Evolutionary conservation across 1,284 basidiomycete species (phyloP).

Genomic region (Cystobasidiaceae sp.): DNA sequence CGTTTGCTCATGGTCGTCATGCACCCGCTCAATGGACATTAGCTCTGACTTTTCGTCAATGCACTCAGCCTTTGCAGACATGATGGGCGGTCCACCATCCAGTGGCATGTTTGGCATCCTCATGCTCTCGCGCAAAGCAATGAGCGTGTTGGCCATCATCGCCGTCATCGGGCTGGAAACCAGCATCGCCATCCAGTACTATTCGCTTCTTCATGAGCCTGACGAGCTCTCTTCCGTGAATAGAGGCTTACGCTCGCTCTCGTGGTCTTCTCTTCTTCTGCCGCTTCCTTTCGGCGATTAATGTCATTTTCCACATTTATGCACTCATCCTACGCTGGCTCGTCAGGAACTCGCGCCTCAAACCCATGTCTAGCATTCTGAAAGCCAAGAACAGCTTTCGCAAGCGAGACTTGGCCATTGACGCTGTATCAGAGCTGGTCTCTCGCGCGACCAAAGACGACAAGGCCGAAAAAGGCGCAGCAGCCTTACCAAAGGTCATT

Average conservation of each 20-base stretch:
- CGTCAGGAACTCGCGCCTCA: conserved; percentile 13
- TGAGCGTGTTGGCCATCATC: conserved; percentile 6
- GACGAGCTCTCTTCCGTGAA: no score
- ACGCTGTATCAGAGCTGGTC: neutral
- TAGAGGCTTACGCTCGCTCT: no score
- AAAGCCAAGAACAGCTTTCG: conserved; percentile 13
- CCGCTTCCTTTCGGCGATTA: no score
- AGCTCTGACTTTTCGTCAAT: no score
- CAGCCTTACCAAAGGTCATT: neutral
- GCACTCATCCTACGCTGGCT: neutral
- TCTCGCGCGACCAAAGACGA: neutral
- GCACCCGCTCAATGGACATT: no score
- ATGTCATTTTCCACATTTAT: neutral
- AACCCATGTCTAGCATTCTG: neutral
- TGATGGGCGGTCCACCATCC: neutral
- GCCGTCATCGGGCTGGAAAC: conserved; percentile 22
- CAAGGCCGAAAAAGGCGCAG: no score
- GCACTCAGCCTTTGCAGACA: no score
- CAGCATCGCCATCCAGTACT: conserved; percentile 19
- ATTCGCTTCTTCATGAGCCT: no score
- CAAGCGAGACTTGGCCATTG: neutral
- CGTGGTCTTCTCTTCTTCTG: no score
- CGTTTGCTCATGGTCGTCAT: no score
- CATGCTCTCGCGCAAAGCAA: conserved; percentile 11
- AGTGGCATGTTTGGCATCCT: neutral